Conservation (phyloP, 306 rosid species). For the Quercus aquifolioides region DNA sequence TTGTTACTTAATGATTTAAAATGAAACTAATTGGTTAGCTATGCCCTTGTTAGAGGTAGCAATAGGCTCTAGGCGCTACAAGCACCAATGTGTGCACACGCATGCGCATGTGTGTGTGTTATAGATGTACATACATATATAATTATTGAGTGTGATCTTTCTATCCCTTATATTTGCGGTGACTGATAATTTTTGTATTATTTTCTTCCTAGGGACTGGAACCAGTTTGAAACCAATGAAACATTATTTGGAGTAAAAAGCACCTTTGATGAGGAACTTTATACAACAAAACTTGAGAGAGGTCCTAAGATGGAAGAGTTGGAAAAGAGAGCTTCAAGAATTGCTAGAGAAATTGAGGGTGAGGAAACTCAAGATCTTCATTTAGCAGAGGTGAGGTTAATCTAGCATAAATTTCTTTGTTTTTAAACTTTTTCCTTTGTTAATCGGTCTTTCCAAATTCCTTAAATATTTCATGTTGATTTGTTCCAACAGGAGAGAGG, state of each 20-base stretch:
- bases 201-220: constrained; percentile 62
- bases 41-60: background rate
- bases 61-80: background rate
- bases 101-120: too few species aligned
- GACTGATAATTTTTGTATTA: constrained; percentile 1
- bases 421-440: background rate
- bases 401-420: constrained; percentile 12
- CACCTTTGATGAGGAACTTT: constrained; percentile 82
- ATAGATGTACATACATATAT: too few species aligned
- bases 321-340: constrained; percentile 75
- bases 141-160: background rate
- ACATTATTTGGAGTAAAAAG: constrained; percentile 86
- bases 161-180: constrained; percentile 3
- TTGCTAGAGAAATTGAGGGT: constrained; percentile 92
- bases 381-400: constrained; percentile 76
- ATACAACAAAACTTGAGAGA: constrained; percentile 85
- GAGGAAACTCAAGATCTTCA: constrained; percentile 95
- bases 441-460: constrained; percentile 10
- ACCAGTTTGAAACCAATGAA: constrained; percentile 90
- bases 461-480: constrained; percentile 18
- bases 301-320: constrained; percentile 76
- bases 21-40: background rate
- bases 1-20: background rate
- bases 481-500: constrained; percentile 87
- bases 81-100: background rate